phyloP scores from a whole-genome alignment of 371 early-diverging fungal genomes.

The Rhizopus arrhizus region DNA sequence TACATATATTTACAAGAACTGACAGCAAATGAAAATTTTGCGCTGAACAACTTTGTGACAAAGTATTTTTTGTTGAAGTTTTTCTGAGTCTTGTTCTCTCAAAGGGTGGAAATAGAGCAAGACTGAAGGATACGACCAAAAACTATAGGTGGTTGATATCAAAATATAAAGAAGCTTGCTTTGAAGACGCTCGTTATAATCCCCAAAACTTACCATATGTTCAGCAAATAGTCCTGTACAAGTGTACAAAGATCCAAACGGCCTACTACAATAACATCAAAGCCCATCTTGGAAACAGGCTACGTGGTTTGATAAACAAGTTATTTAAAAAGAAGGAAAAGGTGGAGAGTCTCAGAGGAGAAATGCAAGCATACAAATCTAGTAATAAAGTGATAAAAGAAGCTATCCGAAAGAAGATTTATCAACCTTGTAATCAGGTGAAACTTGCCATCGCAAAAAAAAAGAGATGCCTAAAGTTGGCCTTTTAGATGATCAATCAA shows the following conservation, averaged over 20 bases:
- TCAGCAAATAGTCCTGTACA: too few species aligned
- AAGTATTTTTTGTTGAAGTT: constrained; percentile 7
- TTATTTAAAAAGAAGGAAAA: background rate
- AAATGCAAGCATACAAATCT: background rate
- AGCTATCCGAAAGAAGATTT: background rate
- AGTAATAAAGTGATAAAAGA: background rate
- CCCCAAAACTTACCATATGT: too few species aligned
- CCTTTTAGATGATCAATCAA: too few species aligned
- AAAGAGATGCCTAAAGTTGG: background rate
- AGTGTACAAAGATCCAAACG: constrained; percentile 8
- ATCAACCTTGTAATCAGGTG: background rate
- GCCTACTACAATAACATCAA: constrained; percentile 5
- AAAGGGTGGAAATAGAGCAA: background rate
- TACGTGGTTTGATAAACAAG: background rate
- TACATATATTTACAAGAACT: too few species aligned
- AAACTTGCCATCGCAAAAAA: background rate
- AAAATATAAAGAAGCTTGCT: constrained; percentile 4
- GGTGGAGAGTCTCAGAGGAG: background rate
- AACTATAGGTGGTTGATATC: background rate
- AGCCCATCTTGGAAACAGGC: constrained; percentile 5
- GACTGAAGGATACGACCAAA: background rate
- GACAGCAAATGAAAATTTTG: too few species aligned
- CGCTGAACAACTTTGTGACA: background rate
- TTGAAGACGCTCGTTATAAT: background rate
- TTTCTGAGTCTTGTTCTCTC: background rate